A percentile compares a stretch with the other conserved stretches of the same genome.
Conservation (phyloP, 208 protist species). For the Novymonas esmeraldas region DNA sequence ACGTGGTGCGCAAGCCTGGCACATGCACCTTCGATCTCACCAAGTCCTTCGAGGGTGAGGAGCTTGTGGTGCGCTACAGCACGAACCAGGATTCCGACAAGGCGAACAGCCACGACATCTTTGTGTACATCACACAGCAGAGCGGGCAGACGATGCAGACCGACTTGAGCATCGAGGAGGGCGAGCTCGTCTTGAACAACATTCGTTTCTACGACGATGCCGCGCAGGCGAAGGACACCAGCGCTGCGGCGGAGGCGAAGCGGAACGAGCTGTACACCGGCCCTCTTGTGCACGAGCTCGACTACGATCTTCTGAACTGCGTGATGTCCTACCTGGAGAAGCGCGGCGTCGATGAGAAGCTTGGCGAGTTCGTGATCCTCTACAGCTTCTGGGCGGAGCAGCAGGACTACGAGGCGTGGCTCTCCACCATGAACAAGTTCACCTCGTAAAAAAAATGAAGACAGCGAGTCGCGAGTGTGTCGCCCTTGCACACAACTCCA, state of each 20-base stretch:
- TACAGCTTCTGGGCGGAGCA: conserved; percentile 91
- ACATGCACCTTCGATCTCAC: conserved; percentile 70
- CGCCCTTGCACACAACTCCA: no score
- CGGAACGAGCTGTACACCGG: conserved; percentile 72
- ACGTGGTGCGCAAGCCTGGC: conserved; percentile 62
- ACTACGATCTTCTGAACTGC: conserved; percentile 73
- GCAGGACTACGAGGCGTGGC: conserved; percentile 92
- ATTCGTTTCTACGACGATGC: conserved; percentile 68
- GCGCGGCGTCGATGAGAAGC: conserved; percentile 79
- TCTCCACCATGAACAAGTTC: conserved; percentile 78
- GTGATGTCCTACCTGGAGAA: conserved; percentile 84
- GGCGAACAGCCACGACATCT: conserved; percentile 59
- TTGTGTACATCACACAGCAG: conserved; percentile 57
- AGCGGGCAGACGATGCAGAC: conserved; percentile 66
- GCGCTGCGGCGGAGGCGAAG: conserved; percentile 53
- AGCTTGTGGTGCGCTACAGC: conserved; percentile 75
- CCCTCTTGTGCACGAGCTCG: conserved; percentile 76
- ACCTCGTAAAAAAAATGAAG: conserved; percentile 57
- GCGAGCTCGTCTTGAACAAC: conserved; percentile 84
- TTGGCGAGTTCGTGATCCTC: conserved; percentile 77
- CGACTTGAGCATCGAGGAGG: conserved; percentile 75
- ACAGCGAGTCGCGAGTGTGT: no score
- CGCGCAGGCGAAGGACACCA: conserved; percentile 61
- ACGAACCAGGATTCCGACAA: conserved; percentile 52
- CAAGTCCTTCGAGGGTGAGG: conserved; percentile 79